A percentile compares a stretch with the other conserved stretches of the same genome.
phyloP scores from a whole-genome alignment of 1,139 yeast genomes.

The Diutina rugosa region DNA sequence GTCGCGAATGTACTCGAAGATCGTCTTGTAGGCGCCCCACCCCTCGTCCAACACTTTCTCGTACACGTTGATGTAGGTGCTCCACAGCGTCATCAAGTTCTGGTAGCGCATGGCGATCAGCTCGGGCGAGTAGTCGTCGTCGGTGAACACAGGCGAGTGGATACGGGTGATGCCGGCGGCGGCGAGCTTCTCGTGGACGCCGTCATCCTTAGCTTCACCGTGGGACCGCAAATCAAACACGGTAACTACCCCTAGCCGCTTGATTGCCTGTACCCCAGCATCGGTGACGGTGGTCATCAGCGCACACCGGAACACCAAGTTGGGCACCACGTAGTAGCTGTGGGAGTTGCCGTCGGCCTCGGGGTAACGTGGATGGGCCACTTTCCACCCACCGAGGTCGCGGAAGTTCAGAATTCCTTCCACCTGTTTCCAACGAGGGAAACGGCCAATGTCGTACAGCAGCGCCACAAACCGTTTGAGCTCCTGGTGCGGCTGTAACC shows the following conservation, averaged over 20 bases:
- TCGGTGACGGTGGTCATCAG: constrained; percentile 37
- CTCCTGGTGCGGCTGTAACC: constrained; percentile 38
- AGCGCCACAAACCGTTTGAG: constrained; percentile 35
- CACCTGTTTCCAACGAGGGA: constrained; percentile 24
- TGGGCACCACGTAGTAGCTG: constrained; percentile 35
- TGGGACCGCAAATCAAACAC: constrained; percentile 62
- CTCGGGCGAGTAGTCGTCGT: constrained; percentile 52
- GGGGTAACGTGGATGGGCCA: constrained; percentile 18
- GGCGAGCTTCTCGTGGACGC: constrained; percentile 17
- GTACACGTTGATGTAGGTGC: constrained; percentile 54
- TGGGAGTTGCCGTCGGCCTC: constrained; percentile 3
- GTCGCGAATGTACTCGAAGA: constrained; percentile 45
- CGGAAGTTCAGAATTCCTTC: constrained; percentile 67
- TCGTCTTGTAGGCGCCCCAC: constrained; percentile 23
- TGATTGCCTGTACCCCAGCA: constrained; percentile 27
- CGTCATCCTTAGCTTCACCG: constrained; percentile 42
- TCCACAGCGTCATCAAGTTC: constrained; percentile 46
- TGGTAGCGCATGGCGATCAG: constrained; percentile 47
- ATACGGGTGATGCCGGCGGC: constrained; percentile 34
- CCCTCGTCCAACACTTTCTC: constrained; percentile 44
- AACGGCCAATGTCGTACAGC: constrained; percentile 22
- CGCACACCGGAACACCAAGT: constrained; percentile 52
- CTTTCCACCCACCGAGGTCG: constrained; percentile 70
- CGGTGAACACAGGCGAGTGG: constrained; percentile 48
- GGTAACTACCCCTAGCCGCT: constrained; percentile 34